Base-by-base conservation (phyloP, 257 asterid species). In the Solanum dulcamara region DNA sequence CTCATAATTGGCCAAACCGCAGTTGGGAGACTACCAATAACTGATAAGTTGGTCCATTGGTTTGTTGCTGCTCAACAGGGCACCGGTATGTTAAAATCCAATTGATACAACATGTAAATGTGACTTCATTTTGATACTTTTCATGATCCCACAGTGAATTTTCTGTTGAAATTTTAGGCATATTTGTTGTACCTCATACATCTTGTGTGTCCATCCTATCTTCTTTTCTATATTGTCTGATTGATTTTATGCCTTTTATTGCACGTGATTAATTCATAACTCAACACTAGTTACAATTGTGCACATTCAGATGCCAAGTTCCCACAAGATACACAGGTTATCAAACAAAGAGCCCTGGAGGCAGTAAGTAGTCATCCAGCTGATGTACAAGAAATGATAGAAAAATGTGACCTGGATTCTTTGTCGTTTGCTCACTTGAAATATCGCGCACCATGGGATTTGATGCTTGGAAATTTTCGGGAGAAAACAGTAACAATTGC, bases 371-470 rank as follows among this genome's bases (percentile, higher is more conserved):
- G 87, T 30, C 88, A 75, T 71, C 90, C 91, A 66, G 9, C 71
- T 24, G 91, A 87, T 28, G 48, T 84, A 12, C 22, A 33, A 64
- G 88, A 87, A 80, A 55, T 90, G 90, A 75, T 90, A 32, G 86
- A 81, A 68, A 40, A n/a, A 8, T 32, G 91, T 57, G 81, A 84
- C n/a, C 42, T 86, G 40, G 90, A 88, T 17, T 84, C 89, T 2
- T 35, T 90, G 24, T 87, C 88, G 5, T 68, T 90, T 37, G 44
- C 89, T 53, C 91, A 38, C 66, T 66, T 90, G 87, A 88, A 86
- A 83, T 89, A 90, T 60, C 90, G 89, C 3, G 85, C 86, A 10
- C 92, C 91, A 0, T 90, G 92, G 92, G 91, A 88, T 81, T 81
- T 90, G 57, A 83, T 90, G 5, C 17, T 84, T 5, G 85, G 86